Conservation (phyloP, 2,329 filamentous ascomycete genomes). For the Tricladium varicosporioides region DNA sequence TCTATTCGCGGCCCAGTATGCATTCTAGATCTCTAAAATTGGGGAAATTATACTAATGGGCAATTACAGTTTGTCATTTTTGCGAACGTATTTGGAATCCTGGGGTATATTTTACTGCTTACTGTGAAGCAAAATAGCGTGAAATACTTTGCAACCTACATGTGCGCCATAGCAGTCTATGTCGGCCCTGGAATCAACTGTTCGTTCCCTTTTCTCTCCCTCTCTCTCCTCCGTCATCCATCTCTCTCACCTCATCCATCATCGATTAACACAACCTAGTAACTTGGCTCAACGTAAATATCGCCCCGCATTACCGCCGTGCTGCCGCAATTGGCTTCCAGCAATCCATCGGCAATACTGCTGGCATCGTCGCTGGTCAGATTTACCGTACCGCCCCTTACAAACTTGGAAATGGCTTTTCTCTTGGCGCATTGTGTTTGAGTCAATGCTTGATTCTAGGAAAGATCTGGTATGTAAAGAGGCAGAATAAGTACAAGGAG, state of each 20-base stretch:
- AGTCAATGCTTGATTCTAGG: constrained; percentile 36
- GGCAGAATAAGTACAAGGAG: constrained; percentile 40
- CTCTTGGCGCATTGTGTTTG: constrained; percentile 17
- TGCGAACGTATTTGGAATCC: constrained; percentile 43
- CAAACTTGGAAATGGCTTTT: constrained; percentile 24
- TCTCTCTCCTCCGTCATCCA: background rate
- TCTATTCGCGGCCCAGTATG: constrained; percentile 17
- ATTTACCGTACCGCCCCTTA: constrained; percentile 24
- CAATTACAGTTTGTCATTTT: constrained; percentile 34
- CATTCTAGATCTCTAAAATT: background rate
- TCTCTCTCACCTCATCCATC: background rate
- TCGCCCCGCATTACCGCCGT: constrained; percentile 44
- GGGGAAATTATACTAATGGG: background rate
- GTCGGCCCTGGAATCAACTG: constrained; percentile 45
- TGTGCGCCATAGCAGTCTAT: constrained; percentile 47
- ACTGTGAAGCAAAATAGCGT: constrained; percentile 42
- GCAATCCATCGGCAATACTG: constrained; percentile 45
- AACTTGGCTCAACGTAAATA: constrained; percentile 46
- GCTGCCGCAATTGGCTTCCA: constrained; percentile 47
- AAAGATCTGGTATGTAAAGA: constrained; percentile 43
- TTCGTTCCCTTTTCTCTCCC: background rate
- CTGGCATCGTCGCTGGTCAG: constrained; percentile 41
- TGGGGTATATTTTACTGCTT: constrained; percentile 49
- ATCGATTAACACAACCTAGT: constrained; percentile 13
- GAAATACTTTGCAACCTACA: constrained; percentile 49